Evolutionary conservation across 306 rosid species (phyloP).

Genomic region (Castanopsis chinensis): DNA sequence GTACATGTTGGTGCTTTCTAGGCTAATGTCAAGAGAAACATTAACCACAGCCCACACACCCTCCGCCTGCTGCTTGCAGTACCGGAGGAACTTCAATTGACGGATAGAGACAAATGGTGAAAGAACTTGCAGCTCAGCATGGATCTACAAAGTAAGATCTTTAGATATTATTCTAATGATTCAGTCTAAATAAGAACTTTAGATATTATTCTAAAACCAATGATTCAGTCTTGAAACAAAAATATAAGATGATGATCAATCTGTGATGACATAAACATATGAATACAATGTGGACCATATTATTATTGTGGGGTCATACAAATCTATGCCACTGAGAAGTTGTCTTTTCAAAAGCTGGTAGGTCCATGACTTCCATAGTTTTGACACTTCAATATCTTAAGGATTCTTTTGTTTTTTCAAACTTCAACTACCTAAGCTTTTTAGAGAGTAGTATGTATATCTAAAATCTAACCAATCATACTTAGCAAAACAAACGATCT

Average conservation of each 20-base stretch:
- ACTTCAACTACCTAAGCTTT: not conserved
- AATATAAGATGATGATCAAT: not conserved
- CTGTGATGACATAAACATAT: not conserved
- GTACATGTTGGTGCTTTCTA: constrained; percentile 26
- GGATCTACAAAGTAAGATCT: constrained; percentile 47
- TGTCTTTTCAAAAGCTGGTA: constrained; percentile 27
- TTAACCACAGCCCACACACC: constrained; percentile 89
- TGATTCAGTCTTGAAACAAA: too few relatives aligned
- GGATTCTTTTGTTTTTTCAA: not conserved
- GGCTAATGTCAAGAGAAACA: constrained; percentile 55
- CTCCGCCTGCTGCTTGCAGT: constrained; percentile 71
- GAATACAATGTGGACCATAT: not conserved
- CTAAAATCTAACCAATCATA: too few relatives aligned
- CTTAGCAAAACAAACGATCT: too few relatives aligned
- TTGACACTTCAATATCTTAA: constrained; percentile 23
- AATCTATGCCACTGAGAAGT: constrained; percentile 3
- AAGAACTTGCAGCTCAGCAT: constrained; percentile 75
- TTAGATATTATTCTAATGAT: too few relatives aligned
- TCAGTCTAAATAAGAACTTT: not conserved
- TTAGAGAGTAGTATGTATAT: constrained; percentile 5
- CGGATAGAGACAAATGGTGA: constrained; percentile 84
- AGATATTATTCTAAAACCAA: too few relatives aligned
- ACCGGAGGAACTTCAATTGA: constrained; percentile 62
- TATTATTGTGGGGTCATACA: not conserved
- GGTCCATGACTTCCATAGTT: constrained; percentile 18